Evolutionary conservation across 2,329 filamentous ascomycete species (phyloP).

Genomic region (Neonectria neomacrospora): DNA sequence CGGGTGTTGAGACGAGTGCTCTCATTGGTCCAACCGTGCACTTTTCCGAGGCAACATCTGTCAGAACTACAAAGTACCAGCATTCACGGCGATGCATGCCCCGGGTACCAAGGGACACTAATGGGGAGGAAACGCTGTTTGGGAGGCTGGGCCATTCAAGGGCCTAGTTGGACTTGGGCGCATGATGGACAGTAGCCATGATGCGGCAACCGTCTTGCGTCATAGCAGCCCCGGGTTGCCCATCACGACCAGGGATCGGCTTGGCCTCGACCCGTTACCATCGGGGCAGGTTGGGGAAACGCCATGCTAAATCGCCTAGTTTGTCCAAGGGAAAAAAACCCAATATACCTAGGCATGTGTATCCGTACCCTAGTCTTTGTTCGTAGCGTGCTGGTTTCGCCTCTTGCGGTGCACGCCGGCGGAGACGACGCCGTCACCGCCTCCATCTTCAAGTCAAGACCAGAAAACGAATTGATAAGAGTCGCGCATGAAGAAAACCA

Average conservation of each 20-base stretch:
- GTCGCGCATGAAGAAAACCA: too few relatives aligned
- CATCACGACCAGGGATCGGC: neutral
- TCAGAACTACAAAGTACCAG: neutral
- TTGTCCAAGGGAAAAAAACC: neutral
- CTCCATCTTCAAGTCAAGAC: neutral
- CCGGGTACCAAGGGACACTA: too few relatives aligned
- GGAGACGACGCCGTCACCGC: neutral
- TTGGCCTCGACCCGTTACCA: neutral
- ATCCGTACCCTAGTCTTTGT: neutral
- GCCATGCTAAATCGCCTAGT: neutral
- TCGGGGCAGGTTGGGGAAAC: neutral
- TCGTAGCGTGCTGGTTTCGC: neutral
- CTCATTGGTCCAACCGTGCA: slow-evolving; percentile 2
- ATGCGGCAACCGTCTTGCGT: slow-evolving; percentile 1
- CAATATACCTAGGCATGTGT: too few relatives aligned
- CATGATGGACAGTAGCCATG: neutral
- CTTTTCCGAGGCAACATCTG: neutral
- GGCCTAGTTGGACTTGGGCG: neutral
- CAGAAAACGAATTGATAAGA: neutral
- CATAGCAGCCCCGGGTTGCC: neutral
- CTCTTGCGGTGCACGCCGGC: neutral
- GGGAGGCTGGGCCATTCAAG: neutral
- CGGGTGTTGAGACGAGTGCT: neutral
- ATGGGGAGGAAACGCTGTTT: neutral
- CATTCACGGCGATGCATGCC: neutral